A percentile compares a stretch with the other conserved stretches of the same genome.
These are phyloP conservation scores for Casuarina glauca DNA, from an alignment of 306 rosid genomes.

Conservation along the genomic window DNA sequence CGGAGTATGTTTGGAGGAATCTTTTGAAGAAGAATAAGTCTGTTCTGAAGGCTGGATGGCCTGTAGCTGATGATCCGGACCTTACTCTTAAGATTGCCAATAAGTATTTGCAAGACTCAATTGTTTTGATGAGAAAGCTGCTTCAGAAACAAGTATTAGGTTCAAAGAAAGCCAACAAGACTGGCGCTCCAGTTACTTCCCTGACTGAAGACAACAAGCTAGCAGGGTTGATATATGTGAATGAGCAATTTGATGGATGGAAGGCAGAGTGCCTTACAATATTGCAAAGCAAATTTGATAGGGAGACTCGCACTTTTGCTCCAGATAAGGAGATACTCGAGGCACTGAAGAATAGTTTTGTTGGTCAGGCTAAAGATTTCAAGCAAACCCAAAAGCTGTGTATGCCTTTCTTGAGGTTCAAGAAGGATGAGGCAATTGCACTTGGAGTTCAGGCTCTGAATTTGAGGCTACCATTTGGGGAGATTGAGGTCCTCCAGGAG, in stretches of 20 bases:
- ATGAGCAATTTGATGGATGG: conserved; percentile 85
- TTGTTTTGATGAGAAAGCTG: conserved; percentile 79
- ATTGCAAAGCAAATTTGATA: conserved; percentile 61
- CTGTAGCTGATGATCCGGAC: conserved; percentile 70
- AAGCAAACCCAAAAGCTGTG: conserved; percentile 69
- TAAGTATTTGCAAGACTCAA: conserved; percentile 81
- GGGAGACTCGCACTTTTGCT: conserved; percentile 42
- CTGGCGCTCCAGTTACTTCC: conserved; percentile 49
- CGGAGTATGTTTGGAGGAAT: conserved; percentile 83
- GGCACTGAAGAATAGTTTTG: conserved; percentile 59
- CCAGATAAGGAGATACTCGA: conserved; percentile 60
- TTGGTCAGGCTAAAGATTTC: conserved; percentile 59
- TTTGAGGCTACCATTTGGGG: conserved; percentile 82
- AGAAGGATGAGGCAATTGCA: conserved; percentile 68
- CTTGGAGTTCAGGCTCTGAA: conserved; percentile 76
- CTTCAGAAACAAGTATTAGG: conserved; percentile 82
- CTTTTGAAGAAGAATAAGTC: conserved; percentile 79
- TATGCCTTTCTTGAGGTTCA: conserved; percentile 88
- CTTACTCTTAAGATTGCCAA: conserved; percentile 73
- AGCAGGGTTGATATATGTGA: conserved; percentile 66
- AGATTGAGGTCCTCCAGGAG: conserved; percentile 72
- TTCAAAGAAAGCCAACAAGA: conserved; percentile 64
- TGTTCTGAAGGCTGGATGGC: conserved; percentile 87
- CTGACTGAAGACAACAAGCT: conserved; percentile 48
- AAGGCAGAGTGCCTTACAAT: conserved; percentile 78